A percentile compares a stretch with the other conserved stretches of the same genome.
These are phyloP conservation scores for Monilinia fructigena DNA, from an alignment of 2,329 filamentous ascomycete genomes.

Conservation along the genomic window DNA sequence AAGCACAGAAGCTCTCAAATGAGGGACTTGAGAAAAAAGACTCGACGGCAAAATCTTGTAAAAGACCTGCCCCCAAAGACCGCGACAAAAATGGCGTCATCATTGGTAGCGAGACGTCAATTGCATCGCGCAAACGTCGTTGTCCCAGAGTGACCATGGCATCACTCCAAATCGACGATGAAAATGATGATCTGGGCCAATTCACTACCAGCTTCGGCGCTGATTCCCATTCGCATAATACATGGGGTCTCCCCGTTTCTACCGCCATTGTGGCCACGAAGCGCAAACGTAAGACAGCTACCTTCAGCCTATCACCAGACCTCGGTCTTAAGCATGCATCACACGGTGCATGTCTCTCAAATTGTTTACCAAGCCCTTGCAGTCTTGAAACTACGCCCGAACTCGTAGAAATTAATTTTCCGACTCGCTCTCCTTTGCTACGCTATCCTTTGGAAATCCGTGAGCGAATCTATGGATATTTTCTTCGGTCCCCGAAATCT, in stretches of 20 bases:
- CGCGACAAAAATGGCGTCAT: constrained; percentile 7
- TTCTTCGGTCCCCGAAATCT: constrained; percentile 28
- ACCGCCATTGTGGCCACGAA: constrained; percentile 8
- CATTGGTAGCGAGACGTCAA: constrained; percentile 1
- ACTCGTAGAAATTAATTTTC: constrained; percentile 24
- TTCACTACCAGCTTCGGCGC: constrained; percentile 10
- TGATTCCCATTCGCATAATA: constrained; percentile 21
- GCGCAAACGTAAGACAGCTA: constrained; percentile 12
- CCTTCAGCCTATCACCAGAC: background rate
- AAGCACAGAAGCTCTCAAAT: background rate
- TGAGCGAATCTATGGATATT: constrained; percentile 33
- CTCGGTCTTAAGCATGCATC: background rate
- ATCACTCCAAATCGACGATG: constrained; percentile 21
- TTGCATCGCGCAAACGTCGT: constrained; percentile 20
- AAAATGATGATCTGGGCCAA: constrained; percentile 20
- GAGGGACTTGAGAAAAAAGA: background rate
- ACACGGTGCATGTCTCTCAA: background rate
- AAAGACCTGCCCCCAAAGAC: background rate
- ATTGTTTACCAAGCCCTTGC: background rate
- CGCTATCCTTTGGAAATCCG: constrained; percentile 33
- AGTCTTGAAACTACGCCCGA: background rate
- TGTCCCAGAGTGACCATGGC: constrained; percentile 6
- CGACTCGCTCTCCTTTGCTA: constrained; percentile 28
- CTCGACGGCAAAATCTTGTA: constrained; percentile 1
- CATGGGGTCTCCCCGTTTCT: constrained; percentile 18